These are phyloP conservation scores for Podaxis mareebaensis DNA, from an alignment of 768 basidiomycete genomes.

Conservation along the genomic window DNA sequence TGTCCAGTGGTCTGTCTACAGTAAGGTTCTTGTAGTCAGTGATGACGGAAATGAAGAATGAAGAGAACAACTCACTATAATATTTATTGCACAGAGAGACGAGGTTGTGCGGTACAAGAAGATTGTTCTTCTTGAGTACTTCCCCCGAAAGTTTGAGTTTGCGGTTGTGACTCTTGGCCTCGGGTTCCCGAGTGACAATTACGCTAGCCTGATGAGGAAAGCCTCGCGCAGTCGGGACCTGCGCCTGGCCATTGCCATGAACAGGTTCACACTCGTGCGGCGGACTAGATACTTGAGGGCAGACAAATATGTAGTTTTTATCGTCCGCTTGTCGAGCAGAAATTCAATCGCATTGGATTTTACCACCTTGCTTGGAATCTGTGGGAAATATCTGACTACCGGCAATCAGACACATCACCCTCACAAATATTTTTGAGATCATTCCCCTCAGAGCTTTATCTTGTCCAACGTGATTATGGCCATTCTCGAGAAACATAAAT, in stretches of 20 bases:
- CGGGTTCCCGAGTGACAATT: not conserved
- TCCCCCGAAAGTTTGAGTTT: not conserved
- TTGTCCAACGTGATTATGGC: not conserved
- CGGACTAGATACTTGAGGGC: not conserved
- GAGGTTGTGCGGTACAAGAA: not conserved
- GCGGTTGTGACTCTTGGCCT: not conserved
- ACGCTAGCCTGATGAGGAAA: not conserved
- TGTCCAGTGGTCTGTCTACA: not conserved
- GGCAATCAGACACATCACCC: not conserved
- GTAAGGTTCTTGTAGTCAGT: not conserved
- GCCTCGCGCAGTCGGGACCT: not conserved
- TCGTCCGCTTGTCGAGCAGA: not conserved
- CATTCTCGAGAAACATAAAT: not conserved
- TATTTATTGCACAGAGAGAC: not conserved
- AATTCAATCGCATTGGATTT: not conserved
- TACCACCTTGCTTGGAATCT: not conserved
- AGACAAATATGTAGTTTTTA: not conserved
- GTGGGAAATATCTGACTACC: not conserved
- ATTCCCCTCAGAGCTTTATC: not conserved
- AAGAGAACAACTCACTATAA: not conserved
- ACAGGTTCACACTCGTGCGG: too few species aligned
- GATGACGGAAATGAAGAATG: not conserved
- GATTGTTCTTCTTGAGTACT: not conserved
- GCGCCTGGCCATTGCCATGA: not conserved
- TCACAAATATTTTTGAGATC: conserved; percentile 3